Base-by-base conservation (phyloP, 176 grass and related monocot genomes). In the Carex scoparia region DNA sequence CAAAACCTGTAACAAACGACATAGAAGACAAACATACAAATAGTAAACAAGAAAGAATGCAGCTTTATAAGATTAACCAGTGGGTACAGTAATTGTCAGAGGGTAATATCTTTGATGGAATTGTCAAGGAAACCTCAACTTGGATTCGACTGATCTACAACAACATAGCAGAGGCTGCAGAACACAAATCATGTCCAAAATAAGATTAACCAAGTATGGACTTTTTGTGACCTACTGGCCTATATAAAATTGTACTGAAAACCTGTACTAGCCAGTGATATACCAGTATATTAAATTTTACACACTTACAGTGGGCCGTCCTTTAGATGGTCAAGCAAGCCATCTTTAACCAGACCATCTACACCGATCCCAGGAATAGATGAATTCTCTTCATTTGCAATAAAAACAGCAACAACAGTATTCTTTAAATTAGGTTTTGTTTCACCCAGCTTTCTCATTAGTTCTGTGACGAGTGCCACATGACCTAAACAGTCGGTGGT, bases 401-500 rank as follows among this genome's bases (percentile, higher is more conserved):
- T 98, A 77, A 98, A 95, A 81, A 95, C 95, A 1, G 91, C 95
- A 19, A 94, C 84, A 12, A 98, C 87, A 0, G 95, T 91, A 80
- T 89, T 94, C 76, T 92, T 98, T 79, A 95, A 80, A 62, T 83
- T 77, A 7, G 93, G 93, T 76, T 89, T 95, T 53, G 81, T 89
- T 86, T 93, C 85, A 53, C 95, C 95, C 49, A 98, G 89, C 65
- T 68, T 82, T 84, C 81, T 42, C 95, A 98, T 98, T 65, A 98
- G 85, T 86, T 93, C 86, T 55, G 95, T 88, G 69, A 98, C 92
- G 11, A 98, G 93, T 3, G 95, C 95, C 23, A 98, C 95, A 79
- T 98, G 95, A 27, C 95, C 95, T 18, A 98, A 90, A 80, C 95
- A 98, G 23, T 98, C 91, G 0, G 93, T 98, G 18, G 93, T 98